These are phyloP conservation scores for Plasmodium relictum DNA, from an alignment of 169 alveolate species.

Conservation along the genomic window DNA sequence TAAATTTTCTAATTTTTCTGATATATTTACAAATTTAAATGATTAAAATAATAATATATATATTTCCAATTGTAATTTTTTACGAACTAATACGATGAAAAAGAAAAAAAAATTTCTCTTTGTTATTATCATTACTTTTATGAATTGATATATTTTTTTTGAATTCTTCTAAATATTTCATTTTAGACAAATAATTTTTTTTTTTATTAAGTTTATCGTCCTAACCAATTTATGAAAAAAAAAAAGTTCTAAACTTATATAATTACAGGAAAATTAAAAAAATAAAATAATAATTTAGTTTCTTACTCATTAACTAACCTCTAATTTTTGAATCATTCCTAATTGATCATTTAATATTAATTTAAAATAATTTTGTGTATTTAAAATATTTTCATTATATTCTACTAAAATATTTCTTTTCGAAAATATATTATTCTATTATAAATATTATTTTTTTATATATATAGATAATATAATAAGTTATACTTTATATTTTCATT, in stretches of 20 bases:
- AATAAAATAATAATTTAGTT: not conserved
- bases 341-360: conserved; percentile 56
- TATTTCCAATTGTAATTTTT: not conserved
- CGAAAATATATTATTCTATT: not conserved
- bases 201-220: conserved; percentile 51
- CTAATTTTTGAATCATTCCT: conserved; percentile 34
- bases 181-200: conserved; percentile 48
- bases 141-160: conserved; percentile 29
- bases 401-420: conserved; percentile 41
- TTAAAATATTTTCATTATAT: conserved; percentile 38
- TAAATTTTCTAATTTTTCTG: conserved; percentile 30
- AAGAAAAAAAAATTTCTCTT: not conserved
- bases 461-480: not conserved
- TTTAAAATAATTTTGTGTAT: conserved; percentile 40
- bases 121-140: conserved; percentile 11
- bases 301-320: not conserved
- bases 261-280: not conserved
- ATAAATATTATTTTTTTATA: not conserved
- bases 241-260: not conserved
- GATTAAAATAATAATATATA: not conserved
- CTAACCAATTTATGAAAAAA: conserved; percentile 10
- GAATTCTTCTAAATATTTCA: conserved; percentile 37
- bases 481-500: conserved; percentile 50
- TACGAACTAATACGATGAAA: not conserved
- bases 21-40: not conserved